Evolutionary conservation across 257 asterid genomes (phyloP), one percentile per base, ranked within the genome.

Genomic region (Hygrophila difformis): DNA sequence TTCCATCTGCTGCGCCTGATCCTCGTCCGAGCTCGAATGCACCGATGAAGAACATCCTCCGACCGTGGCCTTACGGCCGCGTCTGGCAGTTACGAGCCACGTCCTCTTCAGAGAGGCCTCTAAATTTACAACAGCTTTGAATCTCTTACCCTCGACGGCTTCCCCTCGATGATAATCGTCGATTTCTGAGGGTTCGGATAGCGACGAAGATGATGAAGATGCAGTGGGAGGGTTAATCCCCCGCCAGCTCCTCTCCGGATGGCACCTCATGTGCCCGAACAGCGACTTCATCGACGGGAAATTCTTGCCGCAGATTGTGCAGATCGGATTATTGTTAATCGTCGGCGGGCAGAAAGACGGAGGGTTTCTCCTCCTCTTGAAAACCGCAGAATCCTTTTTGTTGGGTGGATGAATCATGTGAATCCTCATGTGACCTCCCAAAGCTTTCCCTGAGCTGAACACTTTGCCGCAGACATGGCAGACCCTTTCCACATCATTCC

Each of bases 361-460:
- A n/a, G n/a, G n/a, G n/a, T n/a, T n/a, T 13, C 37, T 36, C 20
- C 46, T 31, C 8, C 3, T 33, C 37, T 33, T 33, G 2, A 4
- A 5, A 2, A 5, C 37, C 8, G 8, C 8, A 33, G 3, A 9
- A 33, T 12, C 37, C 6, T 9, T 2, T 10, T 12, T 23, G 21
- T 22, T 47, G 47, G 21, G 12, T 6, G 47, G 31, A 26, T 8
- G 31, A 26, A 26, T 3, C 31, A 10, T 12, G 37, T 33, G 37
- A 33, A 33, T 33, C 12, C 37, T 33, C 94, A 75, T 75, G 67
- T 86, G 96, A 56, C 96, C 94, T 1, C 94, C 93, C 17, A 79
- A 64, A 45, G 89, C 96, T 77, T 82, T 82, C 29, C 93, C 86
- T 0, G 86, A 82, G 7, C 57, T 31, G 28, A 82, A 82, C 19